Percentiles rank a stretch among this genome's conserved stretches.
These are phyloP conservation scores for Dothistroma septosporum DNA, from an alignment of 2,329 filamentous ascomycete genomes.

Conservation along the genomic window DNA sequence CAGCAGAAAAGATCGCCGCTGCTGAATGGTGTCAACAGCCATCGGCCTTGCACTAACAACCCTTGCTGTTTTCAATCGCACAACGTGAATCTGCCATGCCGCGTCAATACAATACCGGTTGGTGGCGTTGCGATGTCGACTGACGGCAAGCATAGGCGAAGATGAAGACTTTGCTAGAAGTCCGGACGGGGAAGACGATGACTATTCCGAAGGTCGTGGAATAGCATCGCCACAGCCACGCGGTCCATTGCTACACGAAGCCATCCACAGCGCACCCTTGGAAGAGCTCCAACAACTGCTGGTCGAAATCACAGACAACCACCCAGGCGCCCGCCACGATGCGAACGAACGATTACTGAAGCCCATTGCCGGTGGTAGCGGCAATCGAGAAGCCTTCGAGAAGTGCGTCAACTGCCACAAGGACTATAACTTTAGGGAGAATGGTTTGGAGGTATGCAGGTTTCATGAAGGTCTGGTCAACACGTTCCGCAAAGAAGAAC, in stretches of 20 bases:
- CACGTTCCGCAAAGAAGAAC: too few relatives aligned
- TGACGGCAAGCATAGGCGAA: not conserved
- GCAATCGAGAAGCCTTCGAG: not conserved
- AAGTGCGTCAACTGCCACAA: not conserved
- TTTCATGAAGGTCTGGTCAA: not conserved
- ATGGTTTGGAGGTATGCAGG: not conserved
- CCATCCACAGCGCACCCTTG: not conserved
- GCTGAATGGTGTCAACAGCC: too few relatives aligned
- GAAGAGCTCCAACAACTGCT: not conserved
- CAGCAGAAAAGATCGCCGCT: too few relatives aligned
- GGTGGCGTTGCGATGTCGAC: not conserved
- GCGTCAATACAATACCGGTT: not conserved
- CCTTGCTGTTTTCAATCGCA: too few relatives aligned
- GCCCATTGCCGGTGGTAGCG: not conserved
- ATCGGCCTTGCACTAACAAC: too few relatives aligned
- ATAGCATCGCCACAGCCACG: not conserved
- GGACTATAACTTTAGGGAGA: not conserved
- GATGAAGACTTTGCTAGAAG: not conserved
- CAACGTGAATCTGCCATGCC: not conserved
- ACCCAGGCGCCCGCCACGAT: not conserved
- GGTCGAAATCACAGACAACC: not conserved
- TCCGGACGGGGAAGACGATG: not conserved
- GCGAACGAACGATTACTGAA: not conserved
- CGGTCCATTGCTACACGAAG: not conserved
- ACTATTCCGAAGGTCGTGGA: not conserved